Percentiles rank a stretch among this genome's conserved stretches.
These are phyloP conservation scores for Akanthomyces lecanii DNA, from an alignment of 2,329 filamentous ascomycete genomes.

Conservation along the genomic window DNA sequence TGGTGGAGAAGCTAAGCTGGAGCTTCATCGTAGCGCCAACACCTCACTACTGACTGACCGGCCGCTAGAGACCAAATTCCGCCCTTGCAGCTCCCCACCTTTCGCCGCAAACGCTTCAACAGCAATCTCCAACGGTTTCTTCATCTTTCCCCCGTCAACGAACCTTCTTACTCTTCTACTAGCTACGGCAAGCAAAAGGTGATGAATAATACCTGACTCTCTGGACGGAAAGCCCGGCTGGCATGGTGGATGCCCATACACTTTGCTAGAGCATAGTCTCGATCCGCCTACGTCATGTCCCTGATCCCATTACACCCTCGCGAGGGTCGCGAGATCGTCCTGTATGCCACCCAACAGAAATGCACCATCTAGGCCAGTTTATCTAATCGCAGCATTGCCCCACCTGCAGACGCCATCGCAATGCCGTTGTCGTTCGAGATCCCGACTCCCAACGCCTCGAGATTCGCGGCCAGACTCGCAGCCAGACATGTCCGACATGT, in stretches of 20 bases:
- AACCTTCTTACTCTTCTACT: not conserved
- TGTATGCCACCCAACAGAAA: constrained; percentile 50
- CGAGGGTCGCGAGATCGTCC: constrained; percentile 72
- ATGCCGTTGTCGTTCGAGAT: constrained; percentile 89
- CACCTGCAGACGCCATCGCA: constrained; percentile 71
- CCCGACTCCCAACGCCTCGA: constrained; percentile 79
- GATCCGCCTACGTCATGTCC: constrained; percentile 44
- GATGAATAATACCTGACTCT: not conserved
- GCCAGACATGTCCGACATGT: constrained; percentile 82
- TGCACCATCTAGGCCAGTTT: not conserved
- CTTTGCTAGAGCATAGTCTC: not conserved
- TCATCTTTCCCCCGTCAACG: not conserved
- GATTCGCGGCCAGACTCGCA: constrained; percentile 68
- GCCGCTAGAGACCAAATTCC: not conserved
- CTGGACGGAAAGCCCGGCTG: not conserved
- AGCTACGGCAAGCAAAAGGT: not conserved
- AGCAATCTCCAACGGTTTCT: not conserved
- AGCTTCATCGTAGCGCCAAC: not conserved
- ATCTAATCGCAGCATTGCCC: not conserved
- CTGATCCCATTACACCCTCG: constrained; percentile 71
- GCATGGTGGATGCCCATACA: not conserved
- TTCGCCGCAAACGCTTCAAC: constrained; percentile 8
- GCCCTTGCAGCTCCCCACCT: constrained; percentile 14
- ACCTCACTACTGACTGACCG: not conserved
- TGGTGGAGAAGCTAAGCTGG: not conserved